Conservation (phyloP, 2,329 filamentous ascomycete genomes). For the Fusarium sp. region DNA sequence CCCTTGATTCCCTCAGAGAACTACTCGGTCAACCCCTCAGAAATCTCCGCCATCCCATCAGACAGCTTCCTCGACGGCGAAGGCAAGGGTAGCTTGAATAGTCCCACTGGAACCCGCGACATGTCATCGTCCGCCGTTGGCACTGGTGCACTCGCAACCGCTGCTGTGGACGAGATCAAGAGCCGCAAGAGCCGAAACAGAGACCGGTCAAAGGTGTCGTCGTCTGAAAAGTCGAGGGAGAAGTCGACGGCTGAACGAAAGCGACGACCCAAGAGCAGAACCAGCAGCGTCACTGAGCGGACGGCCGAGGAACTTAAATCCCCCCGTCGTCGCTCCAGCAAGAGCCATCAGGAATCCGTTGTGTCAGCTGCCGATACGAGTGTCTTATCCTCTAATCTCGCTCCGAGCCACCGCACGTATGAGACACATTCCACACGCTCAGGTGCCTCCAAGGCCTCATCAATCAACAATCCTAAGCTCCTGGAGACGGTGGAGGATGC, state of each 20-base stretch:
- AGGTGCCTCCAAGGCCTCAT: constrained; percentile 70
- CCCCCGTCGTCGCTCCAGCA: constrained; percentile 60
- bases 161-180: constrained; percentile 54
- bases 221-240: constrained; percentile 53
- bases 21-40: constrained; percentile 74
- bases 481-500: constrained; percentile 93
- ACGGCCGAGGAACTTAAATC: constrained; percentile 56
- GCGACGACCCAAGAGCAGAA: constrained; percentile 57
- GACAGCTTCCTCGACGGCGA: constrained; percentile 68
- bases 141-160: constrained; percentile 48
- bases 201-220: constrained; percentile 51
- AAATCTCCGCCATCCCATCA: constrained; percentile 79
- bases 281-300: constrained; percentile 59
- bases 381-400: constrained; percentile 61
- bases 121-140: constrained; percentile 50
- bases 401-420: constrained; percentile 63
- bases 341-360: constrained; percentile 60
- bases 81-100: constrained; percentile 53
- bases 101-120: constrained; percentile 49
- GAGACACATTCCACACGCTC: constrained; percentile 63
- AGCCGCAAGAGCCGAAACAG: constrained; percentile 56
- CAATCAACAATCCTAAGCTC: constrained; percentile 90
- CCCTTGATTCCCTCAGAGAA: constrained; percentile 69
- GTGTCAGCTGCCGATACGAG: constrained; percentile 64
- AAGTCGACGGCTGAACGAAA: constrained; percentile 57